Conservation (phyloP, 345 rosid genomes). For the Moricandia arvensis region DNA sequence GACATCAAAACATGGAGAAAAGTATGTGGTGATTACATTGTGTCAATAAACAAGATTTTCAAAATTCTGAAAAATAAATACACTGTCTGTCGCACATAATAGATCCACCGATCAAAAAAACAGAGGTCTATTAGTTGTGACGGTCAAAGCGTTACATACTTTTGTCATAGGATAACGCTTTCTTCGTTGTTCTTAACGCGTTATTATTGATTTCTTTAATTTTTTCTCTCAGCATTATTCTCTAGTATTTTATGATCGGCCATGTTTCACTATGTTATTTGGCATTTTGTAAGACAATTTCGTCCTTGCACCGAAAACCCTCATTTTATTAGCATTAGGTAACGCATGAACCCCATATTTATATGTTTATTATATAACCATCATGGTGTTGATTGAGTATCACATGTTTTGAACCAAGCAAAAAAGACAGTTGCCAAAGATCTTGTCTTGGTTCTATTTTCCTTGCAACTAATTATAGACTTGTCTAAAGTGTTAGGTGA, state of each 20-base stretch:
- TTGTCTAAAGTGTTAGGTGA: slow-evolving; percentile 1
- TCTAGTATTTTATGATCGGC: neutral
- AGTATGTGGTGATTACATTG: no score
- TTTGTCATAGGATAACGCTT: no score
- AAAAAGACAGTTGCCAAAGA: slow-evolving; percentile 6
- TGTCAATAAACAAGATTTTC: no score
- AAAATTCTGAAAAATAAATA: no score
- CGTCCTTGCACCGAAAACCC: neutral
- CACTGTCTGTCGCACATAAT: no score
- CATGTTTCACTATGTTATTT: neutral
- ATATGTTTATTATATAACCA: neutral
- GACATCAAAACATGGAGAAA: no score
- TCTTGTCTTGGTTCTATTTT: no score
- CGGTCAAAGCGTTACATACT: no score
- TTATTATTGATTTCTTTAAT: neutral
- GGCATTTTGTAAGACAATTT: neutral
- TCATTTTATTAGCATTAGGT: slow-evolving; percentile 4
- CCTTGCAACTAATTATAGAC: slow-evolving; percentile 15
- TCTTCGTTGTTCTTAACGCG: neutral
- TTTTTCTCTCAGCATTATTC: neutral
- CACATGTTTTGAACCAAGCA: neutral
- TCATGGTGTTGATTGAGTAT: neutral
- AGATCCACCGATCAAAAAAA: no score
- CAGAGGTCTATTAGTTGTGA: no score
- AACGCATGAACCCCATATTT: neutral